phyloP scores from a whole-genome alignment of 345 rosid species.

The Salix purpurea region DNA sequence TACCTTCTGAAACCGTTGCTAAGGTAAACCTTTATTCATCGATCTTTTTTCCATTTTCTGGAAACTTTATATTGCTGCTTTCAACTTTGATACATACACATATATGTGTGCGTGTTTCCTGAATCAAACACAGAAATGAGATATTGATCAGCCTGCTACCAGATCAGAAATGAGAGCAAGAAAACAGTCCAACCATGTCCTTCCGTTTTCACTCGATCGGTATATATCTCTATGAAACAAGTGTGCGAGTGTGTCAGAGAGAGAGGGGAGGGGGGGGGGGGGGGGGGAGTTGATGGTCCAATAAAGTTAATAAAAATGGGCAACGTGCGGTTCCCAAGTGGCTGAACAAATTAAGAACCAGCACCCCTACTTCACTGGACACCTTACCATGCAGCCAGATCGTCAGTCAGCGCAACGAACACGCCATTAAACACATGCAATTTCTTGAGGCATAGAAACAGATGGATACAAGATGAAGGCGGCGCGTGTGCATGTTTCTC shows the following conservation, averaged over 20 bases:
- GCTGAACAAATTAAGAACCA: neutral
- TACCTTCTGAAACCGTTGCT: neutral
- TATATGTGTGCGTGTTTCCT: neutral
- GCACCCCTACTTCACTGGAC: neutral
- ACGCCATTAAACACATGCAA: neutral
- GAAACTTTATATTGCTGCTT: neutral
- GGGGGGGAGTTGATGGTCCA: neutral
- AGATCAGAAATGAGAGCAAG: neutral
- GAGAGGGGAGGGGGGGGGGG: rapidly evolving
- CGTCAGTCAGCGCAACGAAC: neutral
- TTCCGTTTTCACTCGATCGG: neutral
- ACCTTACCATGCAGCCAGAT: neutral
- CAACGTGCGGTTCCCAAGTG: neutral
- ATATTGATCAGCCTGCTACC: neutral
- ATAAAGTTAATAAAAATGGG: neutral
- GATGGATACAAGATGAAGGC: neutral
- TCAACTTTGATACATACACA: neutral
- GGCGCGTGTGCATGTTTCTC: too few species aligned
- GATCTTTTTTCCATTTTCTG: neutral
- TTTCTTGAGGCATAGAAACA: too few species aligned
- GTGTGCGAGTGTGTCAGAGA: neutral
- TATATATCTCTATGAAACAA: neutral
- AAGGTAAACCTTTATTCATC: too few species aligned
- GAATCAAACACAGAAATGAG: neutral
- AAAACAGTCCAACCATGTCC: neutral